These are phyloP conservation scores for Mycocentrospora acerina DNA, from an alignment of 2,329 filamentous ascomycete species.

Conservation along the genomic window DNA sequence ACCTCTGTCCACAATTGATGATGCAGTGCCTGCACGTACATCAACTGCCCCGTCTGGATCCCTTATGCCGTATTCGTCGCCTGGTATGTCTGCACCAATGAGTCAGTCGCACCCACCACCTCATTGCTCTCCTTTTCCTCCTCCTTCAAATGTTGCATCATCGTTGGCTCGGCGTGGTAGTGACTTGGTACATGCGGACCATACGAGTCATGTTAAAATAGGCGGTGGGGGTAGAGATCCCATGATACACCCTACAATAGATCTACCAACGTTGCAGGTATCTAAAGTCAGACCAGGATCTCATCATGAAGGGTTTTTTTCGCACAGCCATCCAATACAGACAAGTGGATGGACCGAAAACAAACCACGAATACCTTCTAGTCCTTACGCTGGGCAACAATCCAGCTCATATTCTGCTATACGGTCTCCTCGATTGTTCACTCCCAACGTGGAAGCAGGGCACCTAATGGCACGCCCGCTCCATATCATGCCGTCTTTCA, in stretches of 20 bases:
- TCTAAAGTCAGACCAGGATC: slow-evolving; percentile 11
- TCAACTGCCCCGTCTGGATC: neutral
- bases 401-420: slow-evolving; percentile 10
- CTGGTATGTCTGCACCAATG: too few species aligned
- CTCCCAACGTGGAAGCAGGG: slow-evolving; percentile 12
- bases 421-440: slow-evolving; percentile 17
- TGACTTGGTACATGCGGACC: too few species aligned
- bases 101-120: neutral
- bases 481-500: slow-evolving; percentile 13
- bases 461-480: slow-evolving; percentile 10
- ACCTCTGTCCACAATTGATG: slow-evolving; percentile 1
- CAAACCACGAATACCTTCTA: slow-evolving; percentile 13
- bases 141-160: too few species aligned
- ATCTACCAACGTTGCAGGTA: slow-evolving; percentile 7
- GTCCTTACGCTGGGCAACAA: slow-evolving; percentile 13
- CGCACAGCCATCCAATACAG: slow-evolving; percentile 7
- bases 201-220: too few species aligned
- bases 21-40: neutral
- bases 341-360: slow-evolving; percentile 22
- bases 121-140: too few species aligned
- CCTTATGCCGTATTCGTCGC: too few species aligned
- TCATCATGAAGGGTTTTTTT: slow-evolving; percentile 6
- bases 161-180: too few species aligned
- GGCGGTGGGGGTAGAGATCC: slow-evolving; percentile 1
- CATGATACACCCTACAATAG: slow-evolving; percentile 9